Conservation (phyloP, 148 eudicot species). For the Fagopyrum homotropicum region DNA sequence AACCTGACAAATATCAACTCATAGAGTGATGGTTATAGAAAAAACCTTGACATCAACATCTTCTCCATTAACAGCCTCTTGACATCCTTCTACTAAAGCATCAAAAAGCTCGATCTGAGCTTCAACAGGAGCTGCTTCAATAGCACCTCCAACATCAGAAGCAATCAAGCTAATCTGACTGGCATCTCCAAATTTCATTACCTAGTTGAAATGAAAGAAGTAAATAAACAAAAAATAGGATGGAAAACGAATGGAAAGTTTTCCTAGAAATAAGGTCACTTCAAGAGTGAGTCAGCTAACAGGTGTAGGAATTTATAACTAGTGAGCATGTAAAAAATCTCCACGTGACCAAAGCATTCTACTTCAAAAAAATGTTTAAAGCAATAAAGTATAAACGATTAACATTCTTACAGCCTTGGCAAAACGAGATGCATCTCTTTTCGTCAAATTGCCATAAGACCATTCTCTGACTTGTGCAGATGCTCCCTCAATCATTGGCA, state of each 20-base stretch:
- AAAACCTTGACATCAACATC: constrained; percentile 64
- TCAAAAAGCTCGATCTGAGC: constrained; percentile 94
- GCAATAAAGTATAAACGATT: not conserved
- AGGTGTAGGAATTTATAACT: not conserved
- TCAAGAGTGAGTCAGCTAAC: constrained; percentile 6
- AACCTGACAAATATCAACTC: not conserved
- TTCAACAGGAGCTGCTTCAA: constrained; percentile 85
- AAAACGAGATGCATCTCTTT: constrained; percentile 97
- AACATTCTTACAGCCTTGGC: constrained; percentile 60
- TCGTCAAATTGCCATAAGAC: constrained; percentile 87
- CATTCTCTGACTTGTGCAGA: constrained; percentile 93
- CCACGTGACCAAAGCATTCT: not conserved
- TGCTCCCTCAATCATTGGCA: constrained; percentile 83
- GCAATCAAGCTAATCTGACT: constrained; percentile 76
- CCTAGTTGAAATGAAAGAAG: constrained; percentile 30
- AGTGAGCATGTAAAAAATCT: not conserved
- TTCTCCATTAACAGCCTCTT: constrained; percentile 69
- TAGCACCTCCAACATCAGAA: constrained; percentile 82
- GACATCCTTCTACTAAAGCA: constrained; percentile 85
- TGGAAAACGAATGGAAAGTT: not conserved
- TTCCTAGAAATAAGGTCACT: not conserved
- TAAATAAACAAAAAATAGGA: not conserved
- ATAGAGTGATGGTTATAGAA: not conserved
- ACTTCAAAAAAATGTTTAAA: constrained; percentile 9
- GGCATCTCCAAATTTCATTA: constrained; percentile 88